phyloP scores from a whole-genome alignment of 2,329 filamentous ascomycete species.

The Xylaria multiplex region DNA sequence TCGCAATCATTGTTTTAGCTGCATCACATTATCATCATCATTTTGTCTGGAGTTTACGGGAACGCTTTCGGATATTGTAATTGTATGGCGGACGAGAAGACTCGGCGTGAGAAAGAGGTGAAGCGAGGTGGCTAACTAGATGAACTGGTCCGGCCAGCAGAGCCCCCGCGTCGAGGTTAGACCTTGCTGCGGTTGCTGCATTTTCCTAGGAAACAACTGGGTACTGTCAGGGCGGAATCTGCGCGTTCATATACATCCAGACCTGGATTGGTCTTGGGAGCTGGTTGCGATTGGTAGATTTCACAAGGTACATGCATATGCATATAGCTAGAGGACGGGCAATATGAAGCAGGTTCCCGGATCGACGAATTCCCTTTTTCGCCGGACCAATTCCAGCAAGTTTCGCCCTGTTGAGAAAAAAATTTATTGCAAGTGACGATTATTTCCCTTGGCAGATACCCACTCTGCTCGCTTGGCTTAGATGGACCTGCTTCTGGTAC shows the following conservation, averaged over 20 bases:
- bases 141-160: not conserved
- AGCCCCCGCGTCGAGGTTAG: conserved; percentile 4
- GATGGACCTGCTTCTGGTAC: not conserved
- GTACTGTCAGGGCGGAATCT: not conserved
- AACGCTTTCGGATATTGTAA: not conserved
- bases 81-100: not conserved
- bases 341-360: conserved; percentile 4
- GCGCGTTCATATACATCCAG: not conserved
- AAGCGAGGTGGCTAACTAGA: not conserved
- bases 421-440: not conserved
- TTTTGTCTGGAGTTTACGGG: conserved; percentile 6
- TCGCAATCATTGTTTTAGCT: conserved; percentile 2
- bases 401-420: not conserved
- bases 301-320: conserved; percentile 6
- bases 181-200: conserved; percentile 1
- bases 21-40: conserved; percentile 1
- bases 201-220: conserved; percentile 1
- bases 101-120: conserved; percentile 3
- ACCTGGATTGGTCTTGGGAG: not conserved
- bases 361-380: not conserved
- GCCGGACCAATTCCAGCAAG: not conserved
- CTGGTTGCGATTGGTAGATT: conserved; percentile 8
- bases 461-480: not conserved
- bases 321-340: not conserved
- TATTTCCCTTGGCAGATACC: not conserved